Evolutionary conservation across 305 asterid species (phyloP).

Genomic region (Plantago coronopus): DNA sequence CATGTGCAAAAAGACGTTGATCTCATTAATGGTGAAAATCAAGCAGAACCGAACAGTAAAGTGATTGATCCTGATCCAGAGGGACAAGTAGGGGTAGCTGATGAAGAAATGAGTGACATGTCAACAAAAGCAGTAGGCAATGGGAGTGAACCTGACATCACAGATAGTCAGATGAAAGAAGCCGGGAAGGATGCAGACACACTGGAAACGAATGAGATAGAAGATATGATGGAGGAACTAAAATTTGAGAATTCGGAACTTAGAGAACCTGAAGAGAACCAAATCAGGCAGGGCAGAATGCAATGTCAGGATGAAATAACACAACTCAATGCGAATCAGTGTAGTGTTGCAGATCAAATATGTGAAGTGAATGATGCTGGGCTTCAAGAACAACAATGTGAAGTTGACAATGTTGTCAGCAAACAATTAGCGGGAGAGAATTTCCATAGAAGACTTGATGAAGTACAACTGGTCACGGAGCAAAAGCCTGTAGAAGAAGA

Average conservation of each 20-base stretch:
- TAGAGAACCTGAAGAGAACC: not conserved
- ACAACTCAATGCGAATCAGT: not conserved
- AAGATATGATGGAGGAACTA: conserved; percentile 20
- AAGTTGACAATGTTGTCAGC: not conserved
- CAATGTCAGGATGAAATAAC: not conserved
- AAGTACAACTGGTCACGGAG: no score
- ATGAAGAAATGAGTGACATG: not conserved
- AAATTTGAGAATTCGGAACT: conserved; percentile 15
- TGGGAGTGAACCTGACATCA: not conserved
- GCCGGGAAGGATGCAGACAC: conserved; percentile 1
- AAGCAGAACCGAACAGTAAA: not conserved
- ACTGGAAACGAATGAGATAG: conserved; percentile 11
- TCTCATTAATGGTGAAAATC: not conserved
- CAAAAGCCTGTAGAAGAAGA: not conserved
- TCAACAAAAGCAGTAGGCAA: not conserved
- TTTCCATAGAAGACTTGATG: no score
- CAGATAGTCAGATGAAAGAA: conserved; percentile 7
- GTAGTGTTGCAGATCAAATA: not conserved
- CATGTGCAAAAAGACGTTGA: not conserved
- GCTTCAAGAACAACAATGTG: conserved; percentile 15
- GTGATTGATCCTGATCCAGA: not conserved
- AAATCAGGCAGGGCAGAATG: conserved; percentile 1
- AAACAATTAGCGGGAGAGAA: no score
- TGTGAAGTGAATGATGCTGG: conserved; percentile 2
- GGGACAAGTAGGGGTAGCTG: not conserved